Conservation (phyloP, 2,329 filamentous ascomycete species). For the Sporothrix inflata region DNA sequence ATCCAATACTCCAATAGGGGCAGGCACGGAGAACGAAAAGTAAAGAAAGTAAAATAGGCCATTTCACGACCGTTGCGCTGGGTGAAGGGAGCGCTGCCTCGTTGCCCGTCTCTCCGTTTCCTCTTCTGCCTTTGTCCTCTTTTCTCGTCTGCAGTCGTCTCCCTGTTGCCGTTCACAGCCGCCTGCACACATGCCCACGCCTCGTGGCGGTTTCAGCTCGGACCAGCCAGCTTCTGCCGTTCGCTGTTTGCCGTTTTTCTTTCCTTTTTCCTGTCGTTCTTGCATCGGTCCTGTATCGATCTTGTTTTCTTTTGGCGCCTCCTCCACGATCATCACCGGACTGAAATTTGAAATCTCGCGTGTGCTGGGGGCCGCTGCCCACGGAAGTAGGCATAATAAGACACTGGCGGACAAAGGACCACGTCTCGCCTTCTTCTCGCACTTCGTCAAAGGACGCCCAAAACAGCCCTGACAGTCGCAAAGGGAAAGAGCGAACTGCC, state of each 20-base stretch:
- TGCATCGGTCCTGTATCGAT: neutral
- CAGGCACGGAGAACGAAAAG: neutral
- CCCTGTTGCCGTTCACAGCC: neutral
- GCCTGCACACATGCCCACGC: neutral
- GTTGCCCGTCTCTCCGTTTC: neutral
- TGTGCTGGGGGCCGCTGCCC: neutral
- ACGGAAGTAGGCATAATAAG: neutral
- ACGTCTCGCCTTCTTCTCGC: no score
- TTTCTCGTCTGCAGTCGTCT: neutral
- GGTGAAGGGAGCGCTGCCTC: neutral
- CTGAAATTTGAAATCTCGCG: neutral
- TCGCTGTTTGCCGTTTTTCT: neutral
- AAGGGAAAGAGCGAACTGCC: neutral
- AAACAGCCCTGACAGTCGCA: no score
- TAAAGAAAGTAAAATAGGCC: neutral
- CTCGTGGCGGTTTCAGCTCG: conserved; percentile 11
- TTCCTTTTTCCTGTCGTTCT: neutral
- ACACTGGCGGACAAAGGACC: neutral
- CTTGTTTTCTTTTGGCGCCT: neutral
- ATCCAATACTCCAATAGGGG: conserved; percentile 13
- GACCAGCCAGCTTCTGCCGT: neutral
- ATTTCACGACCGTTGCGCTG: neutral
- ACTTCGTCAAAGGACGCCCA: no score
- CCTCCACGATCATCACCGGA: neutral
- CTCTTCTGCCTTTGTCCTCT: neutral